phyloP scores from a whole-genome alignment of 1,284 basidiomycete genomes.

The Papiliotrema laurentii region DNA sequence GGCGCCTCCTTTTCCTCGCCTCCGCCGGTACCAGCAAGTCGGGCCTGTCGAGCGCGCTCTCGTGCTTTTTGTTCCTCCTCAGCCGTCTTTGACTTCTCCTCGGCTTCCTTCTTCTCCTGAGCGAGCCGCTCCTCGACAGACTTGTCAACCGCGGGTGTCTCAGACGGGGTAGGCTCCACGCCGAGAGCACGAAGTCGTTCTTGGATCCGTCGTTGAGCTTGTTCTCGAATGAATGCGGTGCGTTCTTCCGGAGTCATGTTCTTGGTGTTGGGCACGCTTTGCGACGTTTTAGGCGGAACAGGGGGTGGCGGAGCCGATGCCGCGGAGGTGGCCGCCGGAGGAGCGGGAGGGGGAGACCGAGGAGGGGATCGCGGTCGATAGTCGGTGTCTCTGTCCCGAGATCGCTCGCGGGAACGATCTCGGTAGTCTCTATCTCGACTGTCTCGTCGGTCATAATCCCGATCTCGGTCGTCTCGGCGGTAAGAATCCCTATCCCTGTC shows the following conservation, averaged over 20 bases:
- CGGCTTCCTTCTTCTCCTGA: slow-evolving; percentile 77
- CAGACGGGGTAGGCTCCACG: slow-evolving; percentile 56
- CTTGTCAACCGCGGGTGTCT: slow-evolving; percentile 57
- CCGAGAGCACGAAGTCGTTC: slow-evolving; percentile 86
- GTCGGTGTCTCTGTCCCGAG: slow-evolving; percentile 21
- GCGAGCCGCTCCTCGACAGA: slow-evolving; percentile 75
- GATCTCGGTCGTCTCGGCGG: slow-evolving; percentile 46
- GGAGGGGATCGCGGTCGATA: slow-evolving; percentile 32
- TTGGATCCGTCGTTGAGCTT: slow-evolving; percentile 79
- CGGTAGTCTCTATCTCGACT: slow-evolving; percentile 4
- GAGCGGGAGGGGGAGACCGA: slow-evolving; percentile 26
- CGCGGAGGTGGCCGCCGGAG: slow-evolving; percentile 27
- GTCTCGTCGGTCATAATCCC: slow-evolving; percentile 41
- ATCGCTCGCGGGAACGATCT: slow-evolving; percentile 42
- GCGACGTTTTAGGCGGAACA: slow-evolving; percentile 52
- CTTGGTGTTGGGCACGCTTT: slow-evolving; percentile 58
- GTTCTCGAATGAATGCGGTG: slow-evolving; percentile 69
- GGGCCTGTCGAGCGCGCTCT: slow-evolving; percentile 63
- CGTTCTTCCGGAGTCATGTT: slow-evolving; percentile 84
- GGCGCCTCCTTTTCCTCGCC: slow-evolving; percentile 41
- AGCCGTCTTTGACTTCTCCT: slow-evolving; percentile 67
- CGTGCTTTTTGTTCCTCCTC: slow-evolving; percentile 73
- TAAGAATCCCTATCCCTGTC: slow-evolving; percentile 47
- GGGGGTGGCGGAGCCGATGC: slow-evolving; percentile 41
- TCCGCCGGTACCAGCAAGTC: slow-evolving; percentile 50